Evolutionary conservation across 208 protist genomes (phyloP).

Genomic region (Spongospora subterranea): DNA sequence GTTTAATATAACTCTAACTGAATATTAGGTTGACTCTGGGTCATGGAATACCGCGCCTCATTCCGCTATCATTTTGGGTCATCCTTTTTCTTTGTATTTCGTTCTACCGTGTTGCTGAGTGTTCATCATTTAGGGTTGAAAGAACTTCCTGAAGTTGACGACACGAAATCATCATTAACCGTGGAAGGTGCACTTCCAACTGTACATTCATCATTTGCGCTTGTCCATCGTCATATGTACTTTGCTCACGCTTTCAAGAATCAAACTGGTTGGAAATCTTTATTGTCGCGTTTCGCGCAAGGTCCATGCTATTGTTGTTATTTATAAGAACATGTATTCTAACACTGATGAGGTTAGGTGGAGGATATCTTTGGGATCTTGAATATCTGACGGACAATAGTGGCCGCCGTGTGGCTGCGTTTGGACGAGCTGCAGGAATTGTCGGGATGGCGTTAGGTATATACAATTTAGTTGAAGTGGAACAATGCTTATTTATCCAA

Average conservation of each 20-base stretch:
- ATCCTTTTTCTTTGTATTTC: neutral
- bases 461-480: neutral
- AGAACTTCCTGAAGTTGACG: neutral
- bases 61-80: neutral
- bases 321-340: slow-evolving; percentile 45
- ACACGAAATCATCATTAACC: neutral
- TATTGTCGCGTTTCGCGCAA: slow-evolving; percentile 40
- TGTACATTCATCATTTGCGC: neutral
- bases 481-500: neutral
- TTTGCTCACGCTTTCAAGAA: slow-evolving; percentile 57
- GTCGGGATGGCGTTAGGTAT: neutral
- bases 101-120: neutral
- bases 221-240: slow-evolving; percentile 53
- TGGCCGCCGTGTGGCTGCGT: slow-evolving; percentile 44
- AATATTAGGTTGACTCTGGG: neutral
- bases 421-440: slow-evolving; percentile 49
- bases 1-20: neutral
- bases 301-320: too few relatives aligned
- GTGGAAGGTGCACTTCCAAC: neutral
- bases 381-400: slow-evolving; percentile 50
- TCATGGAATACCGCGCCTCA: neutral
- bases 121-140: neutral
- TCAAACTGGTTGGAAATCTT: slow-evolving; percentile 13
- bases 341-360: slow-evolving; percentile 51
- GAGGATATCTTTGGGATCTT: slow-evolving; percentile 47